These are phyloP conservation scores for Stephanodiscus triporus DNA, from an alignment of 108 stramenopile genomes.

Conservation along the genomic window DNA sequence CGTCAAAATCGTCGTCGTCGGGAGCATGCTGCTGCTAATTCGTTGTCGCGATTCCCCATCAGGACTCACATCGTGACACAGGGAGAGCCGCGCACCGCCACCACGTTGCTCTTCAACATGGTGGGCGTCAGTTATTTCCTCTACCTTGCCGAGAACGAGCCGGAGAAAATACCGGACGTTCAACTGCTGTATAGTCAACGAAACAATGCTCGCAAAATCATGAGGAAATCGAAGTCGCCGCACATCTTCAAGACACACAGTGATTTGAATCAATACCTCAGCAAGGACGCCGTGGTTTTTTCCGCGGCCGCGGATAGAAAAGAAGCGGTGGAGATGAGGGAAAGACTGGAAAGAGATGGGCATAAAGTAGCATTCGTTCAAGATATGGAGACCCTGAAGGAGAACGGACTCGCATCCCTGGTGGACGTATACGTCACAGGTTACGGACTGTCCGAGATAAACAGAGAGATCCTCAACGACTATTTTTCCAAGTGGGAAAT, in stretches of 20 bases:
- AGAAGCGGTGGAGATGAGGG: constrained; percentile 24
- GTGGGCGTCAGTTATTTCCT: constrained; percentile 41
- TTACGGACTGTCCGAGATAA: constrained; percentile 22
- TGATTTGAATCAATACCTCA: constrained; percentile 16
- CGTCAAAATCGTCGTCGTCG: neutral
- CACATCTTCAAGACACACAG: constrained; percentile 36
- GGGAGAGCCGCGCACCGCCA: constrained; percentile 42
- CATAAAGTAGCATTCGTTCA: constrained; percentile 43
- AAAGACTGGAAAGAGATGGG: constrained; percentile 15
- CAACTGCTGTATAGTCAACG: constrained; percentile 21
- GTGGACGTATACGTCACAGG: constrained; percentile 31
- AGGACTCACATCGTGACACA: constrained; percentile 40
- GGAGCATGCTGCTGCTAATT: neutral
- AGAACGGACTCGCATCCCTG: constrained; percentile 17
- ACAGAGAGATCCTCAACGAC: constrained; percentile 17
- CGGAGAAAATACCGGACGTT: constrained; percentile 11
- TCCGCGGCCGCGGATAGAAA: constrained; percentile 25
- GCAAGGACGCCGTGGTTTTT: constrained; percentile 32
- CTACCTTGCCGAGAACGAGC: constrained; percentile 22
- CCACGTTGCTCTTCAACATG: constrained; percentile 50
- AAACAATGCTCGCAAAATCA: neutral
- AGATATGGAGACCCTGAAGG: constrained; percentile 40
- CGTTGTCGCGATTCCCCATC: constrained; percentile 11
- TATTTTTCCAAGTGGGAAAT: constrained; percentile 49
- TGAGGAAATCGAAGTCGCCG: constrained; percentile 1